Conservation (phyloP, 768 basidiomycete genomes). For the Boletus tomentosulus region DNA sequence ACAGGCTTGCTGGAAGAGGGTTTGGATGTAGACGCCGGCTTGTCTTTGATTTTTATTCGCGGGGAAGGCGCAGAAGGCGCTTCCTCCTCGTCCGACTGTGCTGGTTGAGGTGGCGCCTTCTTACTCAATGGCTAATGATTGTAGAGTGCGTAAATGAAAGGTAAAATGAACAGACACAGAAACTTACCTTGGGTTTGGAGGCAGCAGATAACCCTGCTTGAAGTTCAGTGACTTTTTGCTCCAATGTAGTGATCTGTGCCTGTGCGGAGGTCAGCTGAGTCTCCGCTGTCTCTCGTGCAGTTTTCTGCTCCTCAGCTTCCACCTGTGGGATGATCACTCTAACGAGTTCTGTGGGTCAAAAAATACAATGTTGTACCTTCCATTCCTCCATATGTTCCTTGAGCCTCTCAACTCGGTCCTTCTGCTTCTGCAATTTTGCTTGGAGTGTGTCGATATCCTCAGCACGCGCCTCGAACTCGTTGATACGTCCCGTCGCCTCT, state of each 20-base stretch:
- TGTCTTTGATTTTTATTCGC: slow-evolving; percentile 14
- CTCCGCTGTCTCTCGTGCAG: slow-evolving; percentile 34
- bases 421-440: slow-evolving; percentile 41
- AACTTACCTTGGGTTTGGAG: slow-evolving; percentile 26
- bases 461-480: slow-evolving; percentile 26
- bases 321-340: slow-evolving; percentile 28
- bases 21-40: slow-evolving; percentile 13
- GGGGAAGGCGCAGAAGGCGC: slow-evolving; percentile 7
- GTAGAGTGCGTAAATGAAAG: slow-evolving; percentile 7
- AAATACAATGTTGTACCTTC: slow-evolving; percentile 36
- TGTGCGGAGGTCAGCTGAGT: slow-evolving; percentile 34
- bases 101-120: slow-evolving; percentile 6
- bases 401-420: slow-evolving; percentile 38
- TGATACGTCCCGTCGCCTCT: slow-evolving; percentile 38
- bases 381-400: slow-evolving; percentile 41
- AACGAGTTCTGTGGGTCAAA: neutral
- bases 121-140: slow-evolving; percentile 11
- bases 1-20: slow-evolving; percentile 14
- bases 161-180: slow-evolving; percentile 6
- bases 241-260: slow-evolving; percentile 19
- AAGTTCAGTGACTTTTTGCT: slow-evolving; percentile 43
- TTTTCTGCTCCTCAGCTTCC: slow-evolving; percentile 34
- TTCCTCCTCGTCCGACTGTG: slow-evolving; percentile 21
- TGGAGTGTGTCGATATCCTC: slow-evolving; percentile 28
- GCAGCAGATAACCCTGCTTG: slow-evolving; percentile 40